phyloP scores from a whole-genome alignment of 306 rosid genomes.

The Carpinus viminea region DNA sequence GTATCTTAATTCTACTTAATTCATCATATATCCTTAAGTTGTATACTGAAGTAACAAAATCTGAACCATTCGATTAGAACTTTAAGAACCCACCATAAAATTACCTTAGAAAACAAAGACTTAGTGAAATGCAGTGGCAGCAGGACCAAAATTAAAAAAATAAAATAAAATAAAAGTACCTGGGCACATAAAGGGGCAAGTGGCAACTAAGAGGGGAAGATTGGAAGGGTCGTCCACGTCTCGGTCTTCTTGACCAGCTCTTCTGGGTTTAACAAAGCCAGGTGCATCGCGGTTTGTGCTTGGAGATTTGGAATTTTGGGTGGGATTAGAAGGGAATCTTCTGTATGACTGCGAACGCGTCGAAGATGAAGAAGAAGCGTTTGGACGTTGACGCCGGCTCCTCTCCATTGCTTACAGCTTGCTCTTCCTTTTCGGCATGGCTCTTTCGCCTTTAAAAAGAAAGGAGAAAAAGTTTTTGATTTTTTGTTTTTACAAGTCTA shows the following conservation, averaged over 20 bases:
- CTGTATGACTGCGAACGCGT: conserved; percentile 19
- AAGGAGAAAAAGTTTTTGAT: no score
- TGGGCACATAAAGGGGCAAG: conserved; percentile 89
- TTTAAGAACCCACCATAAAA: no score
- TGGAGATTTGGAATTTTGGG: conserved; percentile 25
- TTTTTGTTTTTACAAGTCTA: no score
- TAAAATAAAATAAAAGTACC: conserved; percentile 35
- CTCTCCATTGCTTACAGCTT: conserved; percentile 28
- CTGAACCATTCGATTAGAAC: no score
- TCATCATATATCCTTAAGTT: neutral
- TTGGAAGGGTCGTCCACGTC: conserved; percentile 25
- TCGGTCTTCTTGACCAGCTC: conserved; percentile 6
- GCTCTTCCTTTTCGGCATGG: no score
- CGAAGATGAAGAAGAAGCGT: conserved; percentile 26
- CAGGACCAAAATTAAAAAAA: neutral
- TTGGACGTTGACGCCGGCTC: conserved; percentile 30
- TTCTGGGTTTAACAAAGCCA: conserved; percentile 14
- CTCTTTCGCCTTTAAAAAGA: no score
- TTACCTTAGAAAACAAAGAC: no score
- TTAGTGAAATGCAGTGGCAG: no score
- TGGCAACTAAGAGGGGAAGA: conserved; percentile 47
- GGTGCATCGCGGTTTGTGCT: conserved; percentile 11
- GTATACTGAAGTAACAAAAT: no score
- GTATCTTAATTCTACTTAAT: no score
- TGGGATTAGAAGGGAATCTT: conserved; percentile 19